Conservation (phyloP, 2,329 filamentous ascomycete genomes). For the Arachnopeziza araneosa region DNA sequence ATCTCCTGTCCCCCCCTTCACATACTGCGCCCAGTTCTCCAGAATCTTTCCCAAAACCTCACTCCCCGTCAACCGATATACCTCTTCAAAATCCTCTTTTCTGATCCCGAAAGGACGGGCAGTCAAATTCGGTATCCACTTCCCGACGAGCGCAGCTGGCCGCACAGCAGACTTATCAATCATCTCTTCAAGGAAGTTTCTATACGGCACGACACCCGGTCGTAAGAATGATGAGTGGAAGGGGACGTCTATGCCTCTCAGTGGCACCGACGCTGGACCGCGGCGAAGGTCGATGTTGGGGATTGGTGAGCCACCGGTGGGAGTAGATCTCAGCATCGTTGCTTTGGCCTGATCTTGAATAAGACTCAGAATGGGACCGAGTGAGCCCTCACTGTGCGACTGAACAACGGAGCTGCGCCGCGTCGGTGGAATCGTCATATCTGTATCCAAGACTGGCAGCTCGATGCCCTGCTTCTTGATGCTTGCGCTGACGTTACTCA, state of each 20-base stretch:
- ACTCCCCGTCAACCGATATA: too few relatives aligned
- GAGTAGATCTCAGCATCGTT: neutral
- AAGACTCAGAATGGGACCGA: slow-evolving; percentile 26
- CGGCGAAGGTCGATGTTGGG: slow-evolving; percentile 47
- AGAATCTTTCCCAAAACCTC: too few relatives aligned
- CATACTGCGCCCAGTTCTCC: too few relatives aligned
- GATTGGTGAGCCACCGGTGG: too few relatives aligned
- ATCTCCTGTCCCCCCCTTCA: too few relatives aligned
- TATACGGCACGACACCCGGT: slow-evolving; percentile 18
- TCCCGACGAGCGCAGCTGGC: slow-evolving; percentile 26
- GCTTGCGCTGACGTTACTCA: too few relatives aligned
- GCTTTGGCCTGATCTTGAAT: neutral
- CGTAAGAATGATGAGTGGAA: slow-evolving; percentile 29
- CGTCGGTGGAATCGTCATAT: slow-evolving; percentile 68
- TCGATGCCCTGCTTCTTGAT: too few relatives aligned
- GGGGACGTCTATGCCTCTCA: slow-evolving; percentile 31
- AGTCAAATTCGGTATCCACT: slow-evolving; percentile 33
- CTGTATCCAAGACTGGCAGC: too few relatives aligned
- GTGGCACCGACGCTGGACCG: slow-evolving; percentile 27
- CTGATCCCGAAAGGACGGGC: too few relatives aligned
- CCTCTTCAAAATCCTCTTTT: too few relatives aligned
- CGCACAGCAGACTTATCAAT: slow-evolving; percentile 24
- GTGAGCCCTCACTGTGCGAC: too few relatives aligned
- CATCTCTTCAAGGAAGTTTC: slow-evolving; percentile 16
- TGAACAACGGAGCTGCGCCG: too few relatives aligned